These are phyloP conservation scores for Colletotrichum theobromicola DNA, from an alignment of 2,329 filamentous ascomycete genomes.

Conservation along the genomic window DNA sequence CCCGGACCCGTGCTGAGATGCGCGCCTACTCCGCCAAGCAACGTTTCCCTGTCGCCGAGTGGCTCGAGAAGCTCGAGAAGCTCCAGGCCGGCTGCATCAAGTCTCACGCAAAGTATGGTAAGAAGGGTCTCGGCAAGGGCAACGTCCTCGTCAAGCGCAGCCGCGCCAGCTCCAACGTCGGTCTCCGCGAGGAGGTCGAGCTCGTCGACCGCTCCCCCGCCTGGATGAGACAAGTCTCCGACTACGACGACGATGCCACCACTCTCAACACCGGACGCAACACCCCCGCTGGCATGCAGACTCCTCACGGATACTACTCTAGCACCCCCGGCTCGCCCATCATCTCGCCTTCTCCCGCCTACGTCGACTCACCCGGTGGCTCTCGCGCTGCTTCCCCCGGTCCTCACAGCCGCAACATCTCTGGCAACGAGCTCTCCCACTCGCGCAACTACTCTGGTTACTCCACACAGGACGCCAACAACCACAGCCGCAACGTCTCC, in stretches of 20 bases:
- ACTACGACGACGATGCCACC: conserved; percentile 19
- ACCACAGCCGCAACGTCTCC: conserved; percentile 9
- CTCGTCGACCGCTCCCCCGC: conserved; percentile 19
- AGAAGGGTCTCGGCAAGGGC: conserved; percentile 18
- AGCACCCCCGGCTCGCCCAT: conserved; percentile 15
- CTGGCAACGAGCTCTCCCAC: conserved; percentile 20
- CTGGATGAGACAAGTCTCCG: conserved; percentile 19
- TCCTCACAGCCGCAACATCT: background rate
- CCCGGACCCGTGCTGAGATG: conserved; percentile 63
- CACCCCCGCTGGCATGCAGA: conserved; percentile 16
- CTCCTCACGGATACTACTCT: background rate
- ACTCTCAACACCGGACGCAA: conserved; percentile 18
- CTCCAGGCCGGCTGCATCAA: conserved; percentile 66
- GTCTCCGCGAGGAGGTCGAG: conserved; percentile 18
- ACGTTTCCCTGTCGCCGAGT: conserved; percentile 70
- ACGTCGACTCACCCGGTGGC: conserved; percentile 14
- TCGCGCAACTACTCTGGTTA: conserved; percentile 12
- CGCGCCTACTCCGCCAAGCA: conserved; percentile 68
- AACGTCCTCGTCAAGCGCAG: conserved; percentile 19
- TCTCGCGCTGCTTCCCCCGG: conserved; percentile 11
- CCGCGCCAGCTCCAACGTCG: conserved; percentile 1
- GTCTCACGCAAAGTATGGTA: conserved; percentile 38
- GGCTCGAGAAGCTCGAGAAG: conserved; percentile 68
- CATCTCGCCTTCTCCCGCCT: conserved; percentile 11
- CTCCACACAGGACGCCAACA: background rate